A percentile compares a stretch with the other conserved stretches of the same genome.
phyloP scores from a whole-genome alignment of 1,284 basidiomycete genomes.

The Athelia psychrophila region DNA sequence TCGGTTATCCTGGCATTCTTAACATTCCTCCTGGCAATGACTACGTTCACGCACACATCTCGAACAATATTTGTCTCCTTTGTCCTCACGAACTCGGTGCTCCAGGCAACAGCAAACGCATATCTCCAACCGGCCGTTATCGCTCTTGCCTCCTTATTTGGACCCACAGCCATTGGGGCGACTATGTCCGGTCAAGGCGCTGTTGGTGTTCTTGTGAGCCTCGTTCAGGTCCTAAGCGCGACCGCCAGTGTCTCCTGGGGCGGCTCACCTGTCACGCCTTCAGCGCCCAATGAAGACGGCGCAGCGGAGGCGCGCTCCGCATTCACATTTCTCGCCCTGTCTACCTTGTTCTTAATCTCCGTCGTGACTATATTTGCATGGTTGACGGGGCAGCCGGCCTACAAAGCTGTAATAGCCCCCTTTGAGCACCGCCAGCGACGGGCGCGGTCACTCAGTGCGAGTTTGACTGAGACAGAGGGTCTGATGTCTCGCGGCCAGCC shows the following conservation, averaged over 20 bases:
- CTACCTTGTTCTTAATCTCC: slow-evolving; percentile 59
- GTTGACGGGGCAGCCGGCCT: slow-evolving; percentile 56
- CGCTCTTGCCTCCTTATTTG: slow-evolving; percentile 72
- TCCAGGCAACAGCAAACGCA: slow-evolving; percentile 55
- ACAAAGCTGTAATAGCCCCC: slow-evolving; percentile 46
- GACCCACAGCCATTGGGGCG: slow-evolving; percentile 62
- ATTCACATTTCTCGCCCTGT: slow-evolving; percentile 68
- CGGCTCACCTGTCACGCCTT: slow-evolving; percentile 28
- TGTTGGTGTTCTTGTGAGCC: slow-evolving; percentile 70
- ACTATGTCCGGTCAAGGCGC: slow-evolving; percentile 78
- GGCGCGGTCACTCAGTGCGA: slow-evolving; percentile 11
- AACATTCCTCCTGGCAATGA: slow-evolving; percentile 53
- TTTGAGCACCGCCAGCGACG: slow-evolving; percentile 32
- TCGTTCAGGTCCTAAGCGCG: slow-evolving; percentile 68
- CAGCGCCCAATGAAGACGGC: slow-evolving; percentile 31
- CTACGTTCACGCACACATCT: slow-evolving; percentile 54
- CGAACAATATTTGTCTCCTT: slow-evolving; percentile 61
- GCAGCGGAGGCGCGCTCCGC: slow-evolving; percentile 61
- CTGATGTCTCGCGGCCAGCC: slow-evolving; percentile 29
- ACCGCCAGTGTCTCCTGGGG: slow-evolving; percentile 50
- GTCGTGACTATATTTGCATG: slow-evolving; percentile 51
- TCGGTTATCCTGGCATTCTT: slow-evolving; percentile 46
- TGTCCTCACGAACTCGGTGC: slow-evolving; percentile 53
- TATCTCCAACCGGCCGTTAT: slow-evolving; percentile 71
- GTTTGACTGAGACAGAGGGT: slow-evolving; percentile 30